Base-by-base conservation (phyloP, 192 early-diverging fungal genomes). In the Spizellomyces sp. region DNA sequence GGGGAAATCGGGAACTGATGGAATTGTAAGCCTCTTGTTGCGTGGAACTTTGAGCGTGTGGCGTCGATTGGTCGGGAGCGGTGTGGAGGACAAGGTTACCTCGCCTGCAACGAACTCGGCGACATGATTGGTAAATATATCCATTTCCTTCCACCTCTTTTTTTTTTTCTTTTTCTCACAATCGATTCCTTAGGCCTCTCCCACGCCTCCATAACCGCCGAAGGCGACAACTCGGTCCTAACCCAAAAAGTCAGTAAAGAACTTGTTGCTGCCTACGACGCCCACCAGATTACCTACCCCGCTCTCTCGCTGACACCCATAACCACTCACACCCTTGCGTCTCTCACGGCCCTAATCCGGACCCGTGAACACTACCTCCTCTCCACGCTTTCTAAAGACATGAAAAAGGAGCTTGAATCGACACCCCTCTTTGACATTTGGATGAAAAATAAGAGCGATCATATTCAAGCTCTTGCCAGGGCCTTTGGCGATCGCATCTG, bases 161-260 rank as follows among this genome's bases (percentile, higher is more conserved):
- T 14, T 22, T 15, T 15, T 14, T 1, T 2, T 2, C 15, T 22
- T 3, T 12, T 46, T 14, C 44, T 46, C n/a, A n/a, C n/a, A n/a
- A n/a, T n/a, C n/a, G n/a, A n/a, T n/a, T n/a, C n/a, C n/a, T 56
- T 43, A 61, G 68, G 89, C 8, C 90, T 91, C 69, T 81, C 88
- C 8, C 91, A 92, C 72, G 89, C 90, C 12, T 90, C 90, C 62
- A 91, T 91, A 81, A 90, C 91, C 8, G 91, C 91, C 46, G 91
- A 92, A 79, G 91, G 91, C 21, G 91, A 92, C 67, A 91, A 91
- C 78, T 84, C 83, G 56, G 71, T 92, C 15, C 74, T 91, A 65
- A 90, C 89, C 81, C 89, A 90, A 71, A 92, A 92, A 80, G 90
- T 91, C 44, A 75, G 85, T 73, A 92, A 92, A 76, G 91, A 92